Evolutionary conservation across 345 rosid genomes (phyloP).

Genomic region (Isatis tinctoria): DNA sequence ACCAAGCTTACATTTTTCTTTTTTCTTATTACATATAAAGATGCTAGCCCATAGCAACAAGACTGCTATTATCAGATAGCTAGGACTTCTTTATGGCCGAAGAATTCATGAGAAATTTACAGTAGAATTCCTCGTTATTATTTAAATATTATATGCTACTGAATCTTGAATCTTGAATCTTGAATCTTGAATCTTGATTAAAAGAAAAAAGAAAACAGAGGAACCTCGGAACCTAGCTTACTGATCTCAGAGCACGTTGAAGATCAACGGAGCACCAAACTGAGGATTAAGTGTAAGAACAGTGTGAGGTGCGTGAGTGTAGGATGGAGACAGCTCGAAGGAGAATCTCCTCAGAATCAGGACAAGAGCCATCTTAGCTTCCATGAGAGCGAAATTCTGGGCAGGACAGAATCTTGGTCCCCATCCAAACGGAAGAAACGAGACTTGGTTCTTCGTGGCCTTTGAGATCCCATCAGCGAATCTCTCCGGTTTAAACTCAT

Average conservation of each 20-base stretch:
- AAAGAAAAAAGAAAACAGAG: neutral
- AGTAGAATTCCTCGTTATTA: neutral
- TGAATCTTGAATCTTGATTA: neutral
- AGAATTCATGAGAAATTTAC: neutral
- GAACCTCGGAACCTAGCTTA: neutral
- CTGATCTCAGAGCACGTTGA: slow-evolving; percentile 17
- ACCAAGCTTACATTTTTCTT: neutral
- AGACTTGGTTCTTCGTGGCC: slow-evolving; percentile 50
- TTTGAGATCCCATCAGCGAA: slow-evolving; percentile 45
- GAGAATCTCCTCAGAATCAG: slow-evolving; percentile 46
- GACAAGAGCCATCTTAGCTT: slow-evolving; percentile 48
- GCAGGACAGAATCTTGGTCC: slow-evolving; percentile 49
- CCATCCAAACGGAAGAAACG: slow-evolving; percentile 31
- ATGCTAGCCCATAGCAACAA: too few relatives aligned
- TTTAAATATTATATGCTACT: neutral
- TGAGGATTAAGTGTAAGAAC: slow-evolving; percentile 40
- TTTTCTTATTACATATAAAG: too few relatives aligned
- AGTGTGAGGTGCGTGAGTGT: slow-evolving; percentile 41
- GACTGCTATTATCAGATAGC: too few relatives aligned
- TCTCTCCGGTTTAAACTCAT: slow-evolving; percentile 54
- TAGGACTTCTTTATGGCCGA: neutral
- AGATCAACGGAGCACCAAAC: slow-evolving; percentile 42
- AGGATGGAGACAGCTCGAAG: slow-evolving; percentile 43
- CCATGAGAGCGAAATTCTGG: slow-evolving; percentile 51
- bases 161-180: neutral